A percentile compares a stretch with the other conserved stretches of the same genome.
These are phyloP conservation scores for Monilinia laxa DNA, from an alignment of 2,329 filamentous ascomycete genomes.

Conservation along the genomic window DNA sequence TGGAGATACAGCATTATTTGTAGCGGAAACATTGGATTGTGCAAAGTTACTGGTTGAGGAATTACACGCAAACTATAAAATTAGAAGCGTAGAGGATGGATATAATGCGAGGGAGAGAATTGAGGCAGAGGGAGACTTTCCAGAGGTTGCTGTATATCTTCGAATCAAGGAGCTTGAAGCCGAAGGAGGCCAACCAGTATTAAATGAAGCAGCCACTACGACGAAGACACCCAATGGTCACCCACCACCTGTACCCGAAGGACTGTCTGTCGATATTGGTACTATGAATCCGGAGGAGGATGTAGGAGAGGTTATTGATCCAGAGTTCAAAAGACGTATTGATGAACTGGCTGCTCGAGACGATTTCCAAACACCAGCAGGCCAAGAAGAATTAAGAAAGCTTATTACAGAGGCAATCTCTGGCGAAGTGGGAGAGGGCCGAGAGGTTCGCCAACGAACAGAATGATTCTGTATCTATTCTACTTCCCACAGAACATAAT, in stretches of 20 bases:
- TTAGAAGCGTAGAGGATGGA: constrained; percentile 70
- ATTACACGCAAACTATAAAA: constrained; percentile 65
- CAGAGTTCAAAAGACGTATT: constrained; percentile 81
- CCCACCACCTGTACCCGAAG: constrained; percentile 68
- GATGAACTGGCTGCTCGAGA: constrained; percentile 81
- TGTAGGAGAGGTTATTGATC: constrained; percentile 66
- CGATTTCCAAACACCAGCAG: constrained; percentile 79
- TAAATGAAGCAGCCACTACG: background rate
- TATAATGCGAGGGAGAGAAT: constrained; percentile 77
- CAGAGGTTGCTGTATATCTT: constrained; percentile 73
- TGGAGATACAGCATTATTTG: constrained; percentile 90
- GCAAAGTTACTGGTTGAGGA: constrained; percentile 81
- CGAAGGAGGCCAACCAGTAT: background rate
- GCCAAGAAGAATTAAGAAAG: constrained; percentile 74
- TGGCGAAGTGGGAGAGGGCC: constrained; percentile 64
- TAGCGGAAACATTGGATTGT: constrained; percentile 77
- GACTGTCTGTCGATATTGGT: constrained; percentile 74
- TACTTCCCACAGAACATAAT: constrained; percentile 63
- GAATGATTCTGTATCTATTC: constrained; percentile 46
- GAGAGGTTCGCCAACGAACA: constrained; percentile 63
- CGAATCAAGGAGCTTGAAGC: constrained; percentile 40
- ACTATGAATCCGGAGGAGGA: constrained; percentile 67
- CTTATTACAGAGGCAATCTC: constrained; percentile 78
- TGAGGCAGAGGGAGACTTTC: constrained; percentile 73
- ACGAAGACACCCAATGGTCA: constrained; percentile 13